Conservation (phyloP, 1,284 basidiomycete genomes). For the Boletus nobilissimus region DNA sequence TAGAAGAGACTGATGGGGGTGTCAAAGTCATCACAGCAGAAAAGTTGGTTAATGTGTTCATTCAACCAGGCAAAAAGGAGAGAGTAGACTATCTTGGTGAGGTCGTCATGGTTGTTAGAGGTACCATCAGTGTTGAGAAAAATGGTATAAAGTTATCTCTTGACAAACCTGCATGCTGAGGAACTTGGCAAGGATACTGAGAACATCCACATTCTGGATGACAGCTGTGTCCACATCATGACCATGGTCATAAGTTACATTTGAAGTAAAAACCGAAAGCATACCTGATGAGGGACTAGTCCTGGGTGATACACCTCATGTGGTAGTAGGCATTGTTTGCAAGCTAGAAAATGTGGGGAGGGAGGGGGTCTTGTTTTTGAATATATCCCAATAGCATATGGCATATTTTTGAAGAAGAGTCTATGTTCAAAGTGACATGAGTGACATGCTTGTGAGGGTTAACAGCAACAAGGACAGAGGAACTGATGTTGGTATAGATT, state of each 20-base stretch:
- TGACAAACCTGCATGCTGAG: slow-evolving; percentile 88
- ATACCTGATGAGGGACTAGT: slow-evolving; percentile 89
- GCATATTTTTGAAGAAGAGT: slow-evolving; percentile 89
- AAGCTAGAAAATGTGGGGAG: slow-evolving; percentile 89
- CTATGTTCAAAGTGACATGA: slow-evolving; percentile 69
- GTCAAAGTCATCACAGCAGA: slow-evolving; percentile 90
- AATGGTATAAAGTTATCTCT: slow-evolving; percentile 95
- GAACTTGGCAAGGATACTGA: slow-evolving; percentile 89
- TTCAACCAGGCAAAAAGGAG: slow-evolving; percentile 97
- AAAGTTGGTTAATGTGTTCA: slow-evolving; percentile 93
- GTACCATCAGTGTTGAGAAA: slow-evolving; percentile 96
- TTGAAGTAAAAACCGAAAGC: slow-evolving; percentile 34
- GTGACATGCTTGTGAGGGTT: slow-evolving; percentile 90
- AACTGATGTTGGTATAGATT: slow-evolving; percentile 83
- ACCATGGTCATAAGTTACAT: slow-evolving; percentile 56
- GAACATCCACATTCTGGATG: slow-evolving; percentile 82
- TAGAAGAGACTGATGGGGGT: slow-evolving; percentile 97
- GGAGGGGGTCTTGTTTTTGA: slow-evolving; percentile 62
- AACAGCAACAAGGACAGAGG: slow-evolving; percentile 79
- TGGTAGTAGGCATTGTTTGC: slow-evolving; percentile 95
- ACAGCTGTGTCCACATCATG: slow-evolving; percentile 90
- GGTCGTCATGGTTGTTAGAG: slow-evolving; percentile 91
- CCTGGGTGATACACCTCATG: slow-evolving; percentile 93
- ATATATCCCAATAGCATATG: slow-evolving; percentile 74
- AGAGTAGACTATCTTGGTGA: slow-evolving; percentile 93